Base-by-base conservation (phyloP, 2,329 filamentous ascomycete species). In the Beauveria scarabaeidicola region DNA sequence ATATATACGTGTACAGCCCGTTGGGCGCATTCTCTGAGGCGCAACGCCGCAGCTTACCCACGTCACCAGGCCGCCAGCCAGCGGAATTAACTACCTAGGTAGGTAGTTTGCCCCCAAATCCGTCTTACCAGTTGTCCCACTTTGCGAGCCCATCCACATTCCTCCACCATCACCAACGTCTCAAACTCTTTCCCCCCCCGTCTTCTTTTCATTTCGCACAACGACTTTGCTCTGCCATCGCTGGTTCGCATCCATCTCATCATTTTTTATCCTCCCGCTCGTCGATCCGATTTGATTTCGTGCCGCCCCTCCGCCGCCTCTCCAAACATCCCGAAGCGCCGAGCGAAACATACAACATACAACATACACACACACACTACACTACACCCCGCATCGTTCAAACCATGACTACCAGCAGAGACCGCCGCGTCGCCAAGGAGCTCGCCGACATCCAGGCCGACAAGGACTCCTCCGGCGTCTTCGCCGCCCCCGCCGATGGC, bases 361-460 rank as follows among this genome's bases (percentile, higher is more conserved):
- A 36, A 36, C 7, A 41, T 5, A 36, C 32, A 36, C 11, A 36
- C 29, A 32, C 11, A 41, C 17, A 41, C 17, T 36, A 47, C 17
- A 2, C 10, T 2, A 15, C 32, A 36, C 32, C 32, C 32, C 32
- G 32, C 32, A 13, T 36, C 32, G 32, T 36, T 5, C 32, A 36
- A 36, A 36, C 13, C 67, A 82, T 79, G 78, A 71, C 78, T 54
- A 78, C 76, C 48, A 81, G 78, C 50, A 74, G 81, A 63, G 76
- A 81, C 60, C 79, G 85, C 54, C 81, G 86, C 54, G 81, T 94
- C 57, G 77, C 82, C 64, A 93, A 92, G 74, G 90, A 94, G 79
- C 79, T 94, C 59, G 75, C 77, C 62, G 90, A 93, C 69, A 90
- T 94, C 65, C 75, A 85, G 53, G 78, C 79, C 62, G 94, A 99